These are phyloP conservation scores for Collybia sordida DNA, from an alignment of 768 basidiomycete genomes.

Conservation along the genomic window DNA sequence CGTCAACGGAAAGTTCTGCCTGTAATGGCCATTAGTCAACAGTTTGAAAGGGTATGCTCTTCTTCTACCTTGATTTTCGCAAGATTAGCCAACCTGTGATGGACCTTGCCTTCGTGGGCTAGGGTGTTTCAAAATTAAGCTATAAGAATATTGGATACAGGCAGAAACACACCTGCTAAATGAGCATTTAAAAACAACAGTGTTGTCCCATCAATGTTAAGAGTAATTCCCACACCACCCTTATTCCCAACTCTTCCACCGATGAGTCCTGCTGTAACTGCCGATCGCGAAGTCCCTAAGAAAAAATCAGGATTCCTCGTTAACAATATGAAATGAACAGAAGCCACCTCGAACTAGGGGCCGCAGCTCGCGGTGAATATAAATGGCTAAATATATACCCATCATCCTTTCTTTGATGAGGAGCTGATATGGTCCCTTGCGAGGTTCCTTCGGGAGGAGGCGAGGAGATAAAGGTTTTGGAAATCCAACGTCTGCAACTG, in stretches of 20 bases:
- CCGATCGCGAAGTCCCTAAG: slow-evolving; percentile 72
- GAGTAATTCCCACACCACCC: slow-evolving; percentile 86
- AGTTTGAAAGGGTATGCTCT: neutral
- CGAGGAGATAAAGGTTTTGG: slow-evolving; percentile 42
- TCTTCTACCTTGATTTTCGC: slow-evolving; percentile 80
- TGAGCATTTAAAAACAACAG: slow-evolving; percentile 92
- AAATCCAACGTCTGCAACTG: slow-evolving; percentile 42
- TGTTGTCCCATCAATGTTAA: slow-evolving; percentile 80
- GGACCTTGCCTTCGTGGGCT: slow-evolving; percentile 78
- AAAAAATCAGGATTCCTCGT: slow-evolving; percentile 7
- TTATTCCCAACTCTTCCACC: slow-evolving; percentile 94
- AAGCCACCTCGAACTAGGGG: slow-evolving; percentile 60
- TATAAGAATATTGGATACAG: neutral
- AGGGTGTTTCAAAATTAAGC: neutral
- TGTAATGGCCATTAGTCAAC: slow-evolving; percentile 22
- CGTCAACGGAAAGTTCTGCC: slow-evolving; percentile 77
- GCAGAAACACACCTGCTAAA: slow-evolving; percentile 61
- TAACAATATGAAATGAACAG: neutral
- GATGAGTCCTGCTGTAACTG: slow-evolving; percentile 87
- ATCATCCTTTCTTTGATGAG: slow-evolving; percentile 89
- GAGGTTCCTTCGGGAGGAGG: slow-evolving; percentile 36
- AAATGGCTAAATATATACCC: slow-evolving; percentile 81
- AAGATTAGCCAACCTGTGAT: slow-evolving; percentile 83
- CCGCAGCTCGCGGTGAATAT: slow-evolving; percentile 70
- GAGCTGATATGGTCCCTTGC: slow-evolving; percentile 78